Evolutionary conservation across 192 early-diverging fungal genomes (phyloP), one percentile per base, ranked within the genome.

Genomic region (Diversispora eburnea): DNA sequence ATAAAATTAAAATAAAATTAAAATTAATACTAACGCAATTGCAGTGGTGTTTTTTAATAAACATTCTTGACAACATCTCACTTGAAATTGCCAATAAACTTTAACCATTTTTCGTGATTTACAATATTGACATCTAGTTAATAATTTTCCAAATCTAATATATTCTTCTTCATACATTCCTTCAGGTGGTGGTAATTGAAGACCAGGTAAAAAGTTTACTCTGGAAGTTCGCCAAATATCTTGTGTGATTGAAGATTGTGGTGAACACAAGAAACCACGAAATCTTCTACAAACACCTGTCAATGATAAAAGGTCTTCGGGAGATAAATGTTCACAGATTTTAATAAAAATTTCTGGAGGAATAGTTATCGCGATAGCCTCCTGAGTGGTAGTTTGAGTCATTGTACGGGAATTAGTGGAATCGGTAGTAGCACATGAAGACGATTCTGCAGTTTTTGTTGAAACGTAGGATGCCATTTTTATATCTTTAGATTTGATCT

Each of bases 291-390:
- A 73, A 52, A 59, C 57, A 43, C 49, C 52, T 3, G 72, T 55
- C 10, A 73, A 55, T 9, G 13, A 13, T 43, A 73, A 61, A 52
- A 73, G 72, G 19, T 73, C 72, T 22, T 20, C 13, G 39, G 72
- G 72, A n/a, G 72, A 60, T n/a, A 73, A 13, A 46, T 73, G 25
- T 41, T 73, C 58, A 64, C 72, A 73, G 63, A 73, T 73, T 45
- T 64, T 55, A 20, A 63, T 64, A 25, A 73, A 73, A 54, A 73
- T 73, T 43, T 73, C 72, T 43, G 72, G 72, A 19, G 72, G 59
- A 49, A 73, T 73, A 13, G 54, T 58, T 47, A 59, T 47, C 19
- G 56, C 56, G 19, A 66, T 48, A 22, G 64, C 19, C 19, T 48
- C 17, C 8, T 66, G 19, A n/a, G 51, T 54, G 9, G 51, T 33